Conservation (phyloP, 805 yeast genomes). For the Kodamaea sagamina region DNA sequence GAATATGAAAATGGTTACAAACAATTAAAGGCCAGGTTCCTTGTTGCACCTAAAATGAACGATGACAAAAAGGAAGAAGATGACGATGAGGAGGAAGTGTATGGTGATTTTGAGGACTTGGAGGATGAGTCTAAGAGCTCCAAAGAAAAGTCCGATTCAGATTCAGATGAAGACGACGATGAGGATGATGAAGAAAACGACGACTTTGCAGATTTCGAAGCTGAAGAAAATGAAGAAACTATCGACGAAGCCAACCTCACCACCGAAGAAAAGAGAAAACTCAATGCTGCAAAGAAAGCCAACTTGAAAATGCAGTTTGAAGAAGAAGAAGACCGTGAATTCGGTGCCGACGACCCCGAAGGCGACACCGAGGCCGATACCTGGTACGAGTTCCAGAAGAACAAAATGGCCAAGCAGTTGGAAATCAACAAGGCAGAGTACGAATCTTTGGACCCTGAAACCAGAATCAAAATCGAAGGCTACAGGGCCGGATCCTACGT, state of each 20-base stretch:
- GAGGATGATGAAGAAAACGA: conserved; percentile 49
- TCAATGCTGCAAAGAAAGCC: conserved; percentile 88
- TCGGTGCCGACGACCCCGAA: conserved; percentile 79
- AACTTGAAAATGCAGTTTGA: conserved; percentile 87
- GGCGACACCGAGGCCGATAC: conserved; percentile 77
- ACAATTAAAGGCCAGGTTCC: conserved; percentile 48
- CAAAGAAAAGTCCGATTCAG: conserved; percentile 27
- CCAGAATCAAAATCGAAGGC: conserved; percentile 85
- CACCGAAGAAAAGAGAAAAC: conserved; percentile 71
- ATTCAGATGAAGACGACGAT: conserved; percentile 30
- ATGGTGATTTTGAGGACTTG: conserved; percentile 45
- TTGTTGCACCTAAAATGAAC: conserved; percentile 52
- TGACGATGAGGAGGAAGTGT: conserved; percentile 32
- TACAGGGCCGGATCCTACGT: conserved; percentile 92
- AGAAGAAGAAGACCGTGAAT: conserved; percentile 64
- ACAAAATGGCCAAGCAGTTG: conserved; percentile 92
- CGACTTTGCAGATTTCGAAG: conserved; percentile 37
- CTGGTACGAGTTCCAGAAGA: conserved; percentile 97
- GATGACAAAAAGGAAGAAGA: conserved; percentile 34
- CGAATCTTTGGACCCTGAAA: conserved; percentile 70
- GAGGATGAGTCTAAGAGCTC: conserved; percentile 30
- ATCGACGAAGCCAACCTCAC: conserved; percentile 48
- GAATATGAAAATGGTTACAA: conserved; percentile 46
- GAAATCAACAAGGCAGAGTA: conserved; percentile 87
- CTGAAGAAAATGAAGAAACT: conserved; percentile 44